These are phyloP conservation scores for Perkinsus chesapeaki DNA, from an alignment of 169 alveolate genomes.

Conservation along the genomic window DNA sequence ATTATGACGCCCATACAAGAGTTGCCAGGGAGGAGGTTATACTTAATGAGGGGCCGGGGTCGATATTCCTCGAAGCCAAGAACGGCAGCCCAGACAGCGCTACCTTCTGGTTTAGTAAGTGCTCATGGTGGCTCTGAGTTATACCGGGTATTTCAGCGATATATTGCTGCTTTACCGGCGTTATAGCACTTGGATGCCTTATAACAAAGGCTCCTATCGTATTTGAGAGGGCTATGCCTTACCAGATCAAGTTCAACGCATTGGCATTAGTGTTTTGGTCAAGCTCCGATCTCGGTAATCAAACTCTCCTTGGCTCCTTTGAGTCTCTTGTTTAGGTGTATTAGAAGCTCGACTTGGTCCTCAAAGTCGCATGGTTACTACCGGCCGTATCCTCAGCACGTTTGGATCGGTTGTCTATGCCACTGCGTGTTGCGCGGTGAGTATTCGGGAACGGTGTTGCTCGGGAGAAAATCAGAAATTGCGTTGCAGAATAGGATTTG, in stretches of 20 bases:
- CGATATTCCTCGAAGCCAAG: neutral
- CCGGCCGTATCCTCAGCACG: neutral
- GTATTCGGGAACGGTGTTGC: no score
- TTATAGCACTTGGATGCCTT: neutral
- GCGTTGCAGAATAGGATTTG: no score
- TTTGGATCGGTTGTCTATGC: neutral
- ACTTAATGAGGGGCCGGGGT: neutral
- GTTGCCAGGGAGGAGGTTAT: neutral
- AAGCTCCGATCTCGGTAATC: neutral
- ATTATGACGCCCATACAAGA: neutral
- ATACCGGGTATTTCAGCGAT: neutral
- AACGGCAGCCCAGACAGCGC: neutral
- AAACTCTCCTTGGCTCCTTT: neutral
- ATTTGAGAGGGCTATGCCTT: neutral
- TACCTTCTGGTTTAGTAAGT: neutral
- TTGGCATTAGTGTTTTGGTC: neutral
- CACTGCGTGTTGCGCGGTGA: neutral
- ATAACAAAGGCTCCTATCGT: neutral
- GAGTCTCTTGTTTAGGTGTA: neutral
- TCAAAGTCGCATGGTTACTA: neutral
- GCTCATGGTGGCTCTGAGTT: neutral
- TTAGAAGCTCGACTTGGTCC: neutral
- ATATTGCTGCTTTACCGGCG: neutral
- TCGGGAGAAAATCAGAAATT: no score
- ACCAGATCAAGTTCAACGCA: neutral